Evolutionary conservation across 164 flowering plant species (phyloP).

Genomic region (Piper longum): DNA sequence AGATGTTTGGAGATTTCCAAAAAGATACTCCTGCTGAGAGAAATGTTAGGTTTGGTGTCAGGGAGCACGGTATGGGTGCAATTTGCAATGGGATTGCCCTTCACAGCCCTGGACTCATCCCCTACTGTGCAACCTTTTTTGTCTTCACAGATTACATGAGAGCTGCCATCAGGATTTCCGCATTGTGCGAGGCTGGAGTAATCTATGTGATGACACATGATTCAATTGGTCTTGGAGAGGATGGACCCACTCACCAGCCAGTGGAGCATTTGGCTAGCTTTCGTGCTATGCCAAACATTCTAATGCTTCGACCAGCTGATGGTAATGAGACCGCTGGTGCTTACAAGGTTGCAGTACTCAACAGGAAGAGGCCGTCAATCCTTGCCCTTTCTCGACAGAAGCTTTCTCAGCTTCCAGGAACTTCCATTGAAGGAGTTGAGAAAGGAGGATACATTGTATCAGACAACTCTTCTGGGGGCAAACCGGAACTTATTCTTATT

Average conservation of each 20-base stretch:
- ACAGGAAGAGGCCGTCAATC: conserved; percentile 77
- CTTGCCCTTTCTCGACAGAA: conserved; percentile 93
- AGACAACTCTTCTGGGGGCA: conserved; percentile 72
- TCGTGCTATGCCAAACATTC: conserved; percentile 94
- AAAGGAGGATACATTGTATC: conserved; percentile 88
- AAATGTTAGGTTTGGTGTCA: conserved; percentile 81
- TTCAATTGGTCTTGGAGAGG: conserved; percentile 97
- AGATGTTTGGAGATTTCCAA: conserved; percentile 90
- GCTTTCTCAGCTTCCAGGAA: conserved; percentile 71
- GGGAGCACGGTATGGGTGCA: conserved; percentile 96
- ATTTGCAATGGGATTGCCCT: conserved; percentile 90
- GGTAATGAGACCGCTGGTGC: conserved; percentile 97
- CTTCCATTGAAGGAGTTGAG: conserved; percentile 76
- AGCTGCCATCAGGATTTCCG: conserved; percentile 86
- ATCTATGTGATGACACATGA: conserved; percentile 98
- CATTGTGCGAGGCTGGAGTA: conserved; percentile 69
- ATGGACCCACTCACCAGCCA: conserved; percentile 99
- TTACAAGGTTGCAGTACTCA: conserved; percentile 72
- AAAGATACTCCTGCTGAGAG: conserved; percentile 87
- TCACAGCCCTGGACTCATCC: conserved; percentile 80
- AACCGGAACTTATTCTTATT: conserved; percentile 82
- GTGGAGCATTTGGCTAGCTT: conserved; percentile 97
- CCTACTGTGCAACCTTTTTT: conserved; percentile 97
- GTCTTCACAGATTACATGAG: conserved; percentile 99
- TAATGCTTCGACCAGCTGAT: conserved; percentile 97